Evolutionary conservation across 805 yeast genomes (phyloP), one percentile per base, ranked within the genome.

Genomic region (Ogataea thermomethanolica): DNA sequence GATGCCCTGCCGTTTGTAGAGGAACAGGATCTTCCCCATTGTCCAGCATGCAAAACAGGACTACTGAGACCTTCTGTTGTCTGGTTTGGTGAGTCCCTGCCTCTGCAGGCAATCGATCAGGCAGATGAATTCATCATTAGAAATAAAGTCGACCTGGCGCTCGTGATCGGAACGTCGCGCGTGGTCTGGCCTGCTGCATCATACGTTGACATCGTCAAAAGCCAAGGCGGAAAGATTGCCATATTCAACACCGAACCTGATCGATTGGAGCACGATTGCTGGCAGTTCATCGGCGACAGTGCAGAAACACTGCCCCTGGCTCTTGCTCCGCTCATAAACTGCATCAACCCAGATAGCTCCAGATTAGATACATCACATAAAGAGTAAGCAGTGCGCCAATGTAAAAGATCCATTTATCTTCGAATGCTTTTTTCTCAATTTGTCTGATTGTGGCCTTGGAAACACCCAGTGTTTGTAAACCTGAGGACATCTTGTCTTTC

Each of bases 61-160:
- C 56, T 84, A 9, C 62, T 89, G 43, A 68, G 96, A 15, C 97
- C 97, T 0, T 95, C 93, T 0, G 95, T 89, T 3, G 90, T 88
- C 5, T 89, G 96, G 96, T 87, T 84, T 62, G 96, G 96, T n/a
- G 97, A 89, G 61, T 73, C 88, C 11, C 64, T 89, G 32, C 87
- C 95, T 0, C 59, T 85, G 39, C 64, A 64, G 34, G 73, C 71
- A 9, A 73, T 89, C 42, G 81, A 79, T 45, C 64, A 64, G 30
- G 87, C 86, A 5, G 96, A 88, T 62, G 77, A 74, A 31, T 88
- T 84, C 51, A 70, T 87, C 5, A 72, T 76, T 48, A 54, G 66
- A 8, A 66, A 67, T 20, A 61, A 61, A 5, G 81, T 85, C 15
- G 96, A 88, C 53, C 62, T 89, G 53, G 79, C 87, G 3, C 64